Percentiles rank a stretch among this genome's conserved stretches.
These are phyloP conservation scores for Talaromyces trachyspermus DNA, from an alignment of 495 filamentous ascomycete species.

Conservation along the genomic window DNA sequence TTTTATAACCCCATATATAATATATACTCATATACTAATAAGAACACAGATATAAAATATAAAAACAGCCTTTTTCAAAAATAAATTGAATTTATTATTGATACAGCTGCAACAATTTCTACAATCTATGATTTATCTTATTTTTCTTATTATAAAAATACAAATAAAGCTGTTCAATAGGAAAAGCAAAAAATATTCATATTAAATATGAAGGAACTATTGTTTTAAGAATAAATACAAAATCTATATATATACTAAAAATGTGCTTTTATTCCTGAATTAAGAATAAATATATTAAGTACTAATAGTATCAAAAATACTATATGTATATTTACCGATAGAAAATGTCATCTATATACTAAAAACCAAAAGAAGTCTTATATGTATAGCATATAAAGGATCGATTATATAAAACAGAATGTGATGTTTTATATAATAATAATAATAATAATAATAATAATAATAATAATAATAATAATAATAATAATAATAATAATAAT, in stretches of 20 bases:
- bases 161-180: neutral
- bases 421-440: neutral
- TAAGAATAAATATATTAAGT: conserved; percentile 1
- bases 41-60: neutral
- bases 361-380: neutral
- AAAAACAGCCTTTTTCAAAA: neutral
- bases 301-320: neutral
- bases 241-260: neutral
- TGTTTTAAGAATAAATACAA: neutral
- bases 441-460: neutral
- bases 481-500: too few relatives aligned
- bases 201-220: conserved; percentile 3
- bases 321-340: neutral
- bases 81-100: conserved; percentile 3
- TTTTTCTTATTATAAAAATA: neutral
- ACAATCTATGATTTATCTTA: neutral
- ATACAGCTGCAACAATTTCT: neutral
- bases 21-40: neutral
- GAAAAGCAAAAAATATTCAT: neutral
- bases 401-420: neutral
- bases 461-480: neutral
- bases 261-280: conserved; percentile 1
- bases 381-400: neutral
- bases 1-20: neutral
- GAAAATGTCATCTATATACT: neutral